Conservation (phyloP, 2,329 filamentous ascomycete genomes). For the Podosphaera xanthii region DNA sequence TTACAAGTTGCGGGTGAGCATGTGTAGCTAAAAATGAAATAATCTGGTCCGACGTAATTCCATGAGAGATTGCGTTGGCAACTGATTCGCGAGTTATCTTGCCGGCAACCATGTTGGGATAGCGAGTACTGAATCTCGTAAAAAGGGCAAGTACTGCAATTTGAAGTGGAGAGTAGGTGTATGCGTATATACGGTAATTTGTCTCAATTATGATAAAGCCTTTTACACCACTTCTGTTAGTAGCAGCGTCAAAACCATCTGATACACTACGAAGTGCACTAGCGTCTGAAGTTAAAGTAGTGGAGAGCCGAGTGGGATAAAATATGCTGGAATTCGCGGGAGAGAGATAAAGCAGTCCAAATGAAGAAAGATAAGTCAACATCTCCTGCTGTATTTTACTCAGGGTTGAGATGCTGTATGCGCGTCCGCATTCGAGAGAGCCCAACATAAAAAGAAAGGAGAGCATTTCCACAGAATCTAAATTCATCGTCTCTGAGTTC, state of each 20-base stretch:
- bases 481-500: conserved; percentile 42
- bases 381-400: conserved; percentile 66
- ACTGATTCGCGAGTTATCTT: conserved; percentile 78
- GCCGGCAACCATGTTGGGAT: conserved; percentile 82
- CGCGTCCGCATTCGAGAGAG: conserved; percentile 72
- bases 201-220: conserved; percentile 94
- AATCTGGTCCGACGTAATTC: conserved; percentile 89
- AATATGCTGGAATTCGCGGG: conserved; percentile 34
- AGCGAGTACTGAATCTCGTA: conserved; percentile 66
- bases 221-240: conserved; percentile 22
- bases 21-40: conserved; percentile 81
- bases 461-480: conserved; percentile 83
- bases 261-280: conserved; percentile 47
- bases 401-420: conserved; percentile 71
- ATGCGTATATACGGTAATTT: conserved; percentile 93
- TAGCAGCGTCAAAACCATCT: conserved; percentile 43
- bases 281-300: conserved; percentile 61
- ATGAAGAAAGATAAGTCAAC: conserved; percentile 74
- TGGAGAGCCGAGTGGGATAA: conserved; percentile 85
- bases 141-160: conserved; percentile 89
- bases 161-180: conserved; percentile 80
- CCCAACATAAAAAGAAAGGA: conserved; percentile 92
- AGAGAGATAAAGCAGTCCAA: conserved; percentile 69
- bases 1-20: conserved; percentile 79
- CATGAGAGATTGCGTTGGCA: conserved; percentile 63